These are phyloP conservation scores for Colletotrichum lini DNA, from an alignment of 2,329 filamentous ascomycete species.

Conservation along the genomic window DNA sequence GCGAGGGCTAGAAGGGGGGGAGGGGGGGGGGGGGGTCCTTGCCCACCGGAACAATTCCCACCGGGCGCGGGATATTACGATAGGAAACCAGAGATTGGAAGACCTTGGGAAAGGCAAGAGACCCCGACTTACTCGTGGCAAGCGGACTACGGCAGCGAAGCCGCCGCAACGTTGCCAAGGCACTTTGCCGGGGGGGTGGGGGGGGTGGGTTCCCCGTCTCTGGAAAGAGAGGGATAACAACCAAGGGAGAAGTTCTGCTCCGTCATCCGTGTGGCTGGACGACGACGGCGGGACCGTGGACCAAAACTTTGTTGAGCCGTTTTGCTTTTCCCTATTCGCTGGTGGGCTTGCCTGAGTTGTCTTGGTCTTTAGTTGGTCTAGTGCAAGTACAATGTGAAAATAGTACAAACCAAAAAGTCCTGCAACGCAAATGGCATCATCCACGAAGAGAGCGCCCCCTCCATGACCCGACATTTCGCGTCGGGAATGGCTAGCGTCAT, in stretches of 20 bases:
- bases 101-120: not conserved
- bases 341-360: not conserved
- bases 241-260: constrained; percentile 12
- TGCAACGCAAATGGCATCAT: not conserved
- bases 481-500: not conserved
- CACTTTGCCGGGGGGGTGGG: no score
- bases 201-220: not conserved
- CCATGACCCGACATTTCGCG: not conserved
- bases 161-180: not conserved
- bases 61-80: not conserved
- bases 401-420: not conserved
- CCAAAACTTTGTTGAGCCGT: not conserved
- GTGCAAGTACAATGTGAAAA: not conserved
- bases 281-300: no score
- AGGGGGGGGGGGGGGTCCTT: not conserved
- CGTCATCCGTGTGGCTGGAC: not conserved
- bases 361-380: not conserved
- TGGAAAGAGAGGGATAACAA: constrained; percentile 1
- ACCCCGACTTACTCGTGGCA: not conserved
- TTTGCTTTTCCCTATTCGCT: not conserved
- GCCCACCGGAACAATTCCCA: not conserved
- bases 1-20: not conserved
- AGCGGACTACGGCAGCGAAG: not conserved
- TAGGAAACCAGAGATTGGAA: constrained; percentile 1
- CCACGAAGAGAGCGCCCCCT: not conserved